phyloP scores from a whole-genome alignment of 2,329 filamentous ascomycete species.

The Calycina herbarum region DNA sequence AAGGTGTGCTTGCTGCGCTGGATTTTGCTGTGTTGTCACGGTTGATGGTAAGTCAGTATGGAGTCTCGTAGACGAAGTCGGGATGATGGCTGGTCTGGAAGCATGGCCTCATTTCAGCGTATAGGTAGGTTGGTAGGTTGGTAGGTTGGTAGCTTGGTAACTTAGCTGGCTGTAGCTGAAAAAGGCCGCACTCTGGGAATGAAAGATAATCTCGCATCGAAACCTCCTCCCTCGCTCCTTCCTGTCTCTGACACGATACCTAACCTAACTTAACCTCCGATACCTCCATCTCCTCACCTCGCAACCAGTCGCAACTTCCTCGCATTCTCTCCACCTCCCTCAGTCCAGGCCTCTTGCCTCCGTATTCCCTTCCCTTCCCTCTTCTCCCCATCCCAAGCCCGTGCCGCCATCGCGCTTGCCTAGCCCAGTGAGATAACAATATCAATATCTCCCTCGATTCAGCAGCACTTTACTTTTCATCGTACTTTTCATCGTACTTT shows the following conservation, averaged over 20 bases:
- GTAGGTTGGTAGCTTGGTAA: too few relatives aligned
- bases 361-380: background rate
- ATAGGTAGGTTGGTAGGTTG: too few relatives aligned
- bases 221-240: too few relatives aligned
- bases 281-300: background rate
- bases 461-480: background rate
- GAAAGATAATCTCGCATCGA: conserved; percentile 1
- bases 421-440: background rate
- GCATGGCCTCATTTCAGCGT: too few relatives aligned
- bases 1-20: background rate
- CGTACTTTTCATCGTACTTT: too few relatives aligned
- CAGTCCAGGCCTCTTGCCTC: background rate
- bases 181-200: background rate
- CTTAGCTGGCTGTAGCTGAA: background rate
- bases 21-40: background rate
- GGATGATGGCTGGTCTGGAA: background rate
- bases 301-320: too few relatives aligned
- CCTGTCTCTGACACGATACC: background rate
- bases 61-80: background rate
- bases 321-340: background rate
- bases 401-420: background rate
- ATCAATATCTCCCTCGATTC: background rate
- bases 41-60: background rate
- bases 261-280: too few relatives aligned
- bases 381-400: background rate